Percentiles rank a stretch among this genome's conserved stretches.
Evolutionary conservation across 2,329 filamentous ascomycete genomes (phyloP).

Genomic region (Colletotrichum australisinense): DNA sequence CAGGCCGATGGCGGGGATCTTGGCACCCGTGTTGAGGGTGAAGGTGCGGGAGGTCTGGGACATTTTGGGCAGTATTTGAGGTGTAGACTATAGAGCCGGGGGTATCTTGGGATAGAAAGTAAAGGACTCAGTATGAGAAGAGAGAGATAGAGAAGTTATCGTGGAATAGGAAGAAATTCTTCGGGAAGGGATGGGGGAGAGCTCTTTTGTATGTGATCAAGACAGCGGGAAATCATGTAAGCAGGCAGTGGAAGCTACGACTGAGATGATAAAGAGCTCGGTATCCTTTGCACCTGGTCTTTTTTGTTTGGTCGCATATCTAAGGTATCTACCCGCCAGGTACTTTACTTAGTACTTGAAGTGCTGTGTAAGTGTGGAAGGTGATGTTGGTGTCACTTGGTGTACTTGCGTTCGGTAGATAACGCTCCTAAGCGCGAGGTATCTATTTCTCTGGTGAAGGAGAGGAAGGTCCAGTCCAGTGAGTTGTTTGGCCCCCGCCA

Average conservation of each 20-base stretch:
- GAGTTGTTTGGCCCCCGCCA: slow-evolving; percentile 18
- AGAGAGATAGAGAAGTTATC: slow-evolving; percentile 14
- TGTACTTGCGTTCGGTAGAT: too few species aligned
- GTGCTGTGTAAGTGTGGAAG: too few species aligned
- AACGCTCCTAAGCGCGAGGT: too few species aligned
- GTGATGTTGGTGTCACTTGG: too few species aligned
- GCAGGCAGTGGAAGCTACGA: background rate
- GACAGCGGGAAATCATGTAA: background rate
- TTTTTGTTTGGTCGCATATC: background rate
- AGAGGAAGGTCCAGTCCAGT: slow-evolving; percentile 31
- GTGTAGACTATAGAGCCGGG: background rate
- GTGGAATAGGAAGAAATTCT: background rate
- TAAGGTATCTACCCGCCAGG: background rate
- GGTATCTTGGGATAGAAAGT: background rate
- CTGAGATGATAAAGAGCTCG: background rate
- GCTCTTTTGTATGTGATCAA: slow-evolving; percentile 28
- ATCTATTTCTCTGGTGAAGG: background rate
- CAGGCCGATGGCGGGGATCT: slow-evolving; percentile 81
- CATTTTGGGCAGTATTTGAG: slow-evolving; percentile 6
- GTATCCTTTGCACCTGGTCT: slow-evolving; percentile 10
- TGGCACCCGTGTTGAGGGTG: slow-evolving; percentile 79
- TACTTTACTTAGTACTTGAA: background rate
- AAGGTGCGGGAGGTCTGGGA: slow-evolving; percentile 59
- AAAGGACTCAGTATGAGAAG: slow-evolving; percentile 1
- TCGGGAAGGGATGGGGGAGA: background rate